Base-by-base conservation (phyloP, 2,329 filamentous ascomycete genomes). In the Acarospora socialis region DNA sequence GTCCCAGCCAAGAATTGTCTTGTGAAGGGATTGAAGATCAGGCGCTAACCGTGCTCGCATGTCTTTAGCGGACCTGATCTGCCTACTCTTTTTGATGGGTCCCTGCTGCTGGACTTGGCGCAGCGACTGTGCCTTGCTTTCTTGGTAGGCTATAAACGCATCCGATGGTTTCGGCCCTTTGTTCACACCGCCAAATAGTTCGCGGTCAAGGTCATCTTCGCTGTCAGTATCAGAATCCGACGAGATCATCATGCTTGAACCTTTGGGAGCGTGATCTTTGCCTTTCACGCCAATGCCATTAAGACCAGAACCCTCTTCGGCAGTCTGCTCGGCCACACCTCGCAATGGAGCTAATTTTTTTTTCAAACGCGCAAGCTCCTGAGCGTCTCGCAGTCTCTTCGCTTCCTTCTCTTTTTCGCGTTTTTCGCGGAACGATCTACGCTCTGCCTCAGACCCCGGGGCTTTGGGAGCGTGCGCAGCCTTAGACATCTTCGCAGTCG, bases 1-100 rank as follows among this genome's bases (percentile, higher is more conserved):
- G 43, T 98, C 81, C 90, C 90, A 98, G 34, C 79, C 71, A 3
- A 98, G 70, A 30, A 98, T 83, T 12, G 77, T 77, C 46, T 80
- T 77, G 51, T 95, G 90, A 18, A 98, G 60, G 10, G 73, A 66
- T 21, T 83, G 78, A 57, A 98, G 78, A 43, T 92, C 82, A 5
- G 92, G 90, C 19, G 86, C 80, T 37, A 98, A 66, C 40, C 90
- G 78, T 41, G 90, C 87, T 45, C 87, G 78, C 73, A 94, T 87
- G 56, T 98, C 90, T 55, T 92, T 92, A 27, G 78, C 73, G 10
- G 84, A 87, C 30, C 87, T 73, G 40, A 77, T 66, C 31, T 83
- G 71, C 51, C 82, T 81, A 43, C 73, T 63, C 59, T 94, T 93
- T 57, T 83, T 87, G 35, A 92, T 74, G 0, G 87, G 87, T 9